Evolutionary conservation across 257 asterid species (phyloP), one percentile per base, ranked within the genome.

Genomic region (Buddleja alternifolia): DNA sequence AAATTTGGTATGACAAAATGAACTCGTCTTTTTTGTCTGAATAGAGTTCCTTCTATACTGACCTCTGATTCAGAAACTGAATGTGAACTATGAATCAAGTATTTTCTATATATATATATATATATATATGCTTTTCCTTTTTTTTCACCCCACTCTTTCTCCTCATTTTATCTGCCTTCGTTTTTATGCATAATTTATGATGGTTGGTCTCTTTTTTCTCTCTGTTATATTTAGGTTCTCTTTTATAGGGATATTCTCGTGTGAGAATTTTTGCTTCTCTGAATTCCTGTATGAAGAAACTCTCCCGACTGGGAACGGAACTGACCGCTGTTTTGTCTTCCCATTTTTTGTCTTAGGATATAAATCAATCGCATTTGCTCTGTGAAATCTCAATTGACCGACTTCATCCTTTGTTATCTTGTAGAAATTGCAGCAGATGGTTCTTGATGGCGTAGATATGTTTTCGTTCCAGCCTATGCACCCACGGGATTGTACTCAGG

Each of bases 401-500:
- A 62, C 48, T 10, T 44, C 34, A 47, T 45, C 50, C 21, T 73
- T 57, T 53, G 68, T 70, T 77, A 37, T 37, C 61, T 34, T 83
- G 84, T 71, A 93, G 99, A 86, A 87, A 82, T 74, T 93, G 83
- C 82, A 89, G 62, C 85, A 81, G 73, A 80, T 90, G 79, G 96
- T 93, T 80, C 82, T 89, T 75, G 91, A 87, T 82, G 93, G 93
- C 19, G 82, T 39, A 45, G 96, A 82, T 68, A 93, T 93, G 44
- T 70, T 78, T 1, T 87, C 96, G 47, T 93, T 93, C 77, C 89
- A 80, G 61, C 96, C 96, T 56, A 93, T 93, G 97, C 89, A 81
- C 73, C 63, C 86, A 11, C 92, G 87, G 17, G 99, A 93, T 78
- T 93, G 99, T 87, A 75, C 97, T 66, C 96, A 90, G 96, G 99